Evolutionary conservation across 495 filamentous ascomycete genomes (phyloP).

Genomic region (Penicillium ucsense): DNA sequence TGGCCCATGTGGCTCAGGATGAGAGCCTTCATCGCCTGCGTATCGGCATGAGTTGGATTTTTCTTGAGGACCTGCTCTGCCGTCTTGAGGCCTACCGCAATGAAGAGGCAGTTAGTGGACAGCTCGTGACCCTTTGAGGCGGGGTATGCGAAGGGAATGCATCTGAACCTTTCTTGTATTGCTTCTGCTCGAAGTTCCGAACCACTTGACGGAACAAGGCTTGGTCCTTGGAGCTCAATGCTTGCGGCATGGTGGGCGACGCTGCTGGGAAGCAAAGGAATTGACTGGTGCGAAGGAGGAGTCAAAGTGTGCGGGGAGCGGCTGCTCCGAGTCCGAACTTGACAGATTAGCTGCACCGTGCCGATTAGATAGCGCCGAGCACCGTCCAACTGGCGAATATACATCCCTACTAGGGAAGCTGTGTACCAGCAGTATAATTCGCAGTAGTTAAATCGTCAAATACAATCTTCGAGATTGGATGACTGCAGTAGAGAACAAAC

Average conservation of each 20-base stretch:
- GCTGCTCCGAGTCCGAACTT: conserved; percentile 25
- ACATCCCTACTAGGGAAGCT: background rate
- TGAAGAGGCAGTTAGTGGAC: conserved; percentile 15
- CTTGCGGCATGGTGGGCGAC: conserved; percentile 61
- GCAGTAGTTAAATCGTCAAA: no score
- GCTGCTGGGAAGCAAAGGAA: conserved; percentile 17
- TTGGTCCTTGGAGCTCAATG: conserved; percentile 78
- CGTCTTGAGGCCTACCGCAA: conserved; percentile 63
- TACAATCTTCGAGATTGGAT: no score
- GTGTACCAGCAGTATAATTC: no score
- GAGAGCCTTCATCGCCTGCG: conserved; percentile 96
- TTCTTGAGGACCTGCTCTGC: conserved; percentile 92
- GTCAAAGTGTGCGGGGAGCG: conserved; percentile 36
- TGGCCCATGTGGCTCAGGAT: conserved; percentile 89
- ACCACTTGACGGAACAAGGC: conserved; percentile 90
- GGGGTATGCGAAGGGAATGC: background rate
- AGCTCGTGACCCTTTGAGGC: background rate
- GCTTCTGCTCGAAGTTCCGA: conserved; percentile 93
- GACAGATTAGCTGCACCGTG: conserved; percentile 14
- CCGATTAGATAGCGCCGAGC: conserved; percentile 17
- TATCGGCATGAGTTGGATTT: conserved; percentile 93
- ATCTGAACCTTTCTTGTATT: conserved; percentile 78
- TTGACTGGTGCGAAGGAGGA: conserved; percentile 30
- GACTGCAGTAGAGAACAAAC: no score
- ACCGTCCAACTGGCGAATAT: background rate